Conservation (phyloP, 2,329 filamentous ascomycete species). For the Chrysoporthe deuterocubensis region DNA sequence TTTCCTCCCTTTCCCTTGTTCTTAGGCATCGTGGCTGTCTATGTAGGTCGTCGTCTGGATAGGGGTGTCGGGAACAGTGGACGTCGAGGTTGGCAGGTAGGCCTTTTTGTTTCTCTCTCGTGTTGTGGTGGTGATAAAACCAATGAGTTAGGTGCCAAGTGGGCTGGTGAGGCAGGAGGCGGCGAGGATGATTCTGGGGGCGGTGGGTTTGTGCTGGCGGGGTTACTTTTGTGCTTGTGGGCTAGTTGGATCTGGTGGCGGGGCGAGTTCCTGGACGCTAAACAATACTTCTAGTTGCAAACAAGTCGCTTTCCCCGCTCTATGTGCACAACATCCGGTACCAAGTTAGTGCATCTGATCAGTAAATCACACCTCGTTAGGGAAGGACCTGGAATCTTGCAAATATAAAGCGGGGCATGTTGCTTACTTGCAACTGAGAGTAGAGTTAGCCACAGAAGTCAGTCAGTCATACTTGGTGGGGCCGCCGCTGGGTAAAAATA, state of each 20-base stretch:
- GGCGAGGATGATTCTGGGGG: slow-evolving; percentile 18
- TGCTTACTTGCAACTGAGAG: no score
- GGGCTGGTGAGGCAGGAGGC: slow-evolving; percentile 12
- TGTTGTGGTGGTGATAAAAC: slow-evolving; percentile 1
- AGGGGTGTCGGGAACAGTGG: slow-evolving; percentile 42
- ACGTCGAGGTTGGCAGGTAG: slow-evolving; percentile 61
- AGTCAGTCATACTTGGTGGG: slow-evolving; percentile 9
- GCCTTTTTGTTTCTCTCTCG: not conserved
- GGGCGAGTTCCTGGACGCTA: slow-evolving; percentile 13
- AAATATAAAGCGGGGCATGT: no score
- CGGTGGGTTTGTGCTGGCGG: slow-evolving; percentile 26
- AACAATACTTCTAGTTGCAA: no score
- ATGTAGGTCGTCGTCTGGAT: not conserved
- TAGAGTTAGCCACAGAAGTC: not conserved
- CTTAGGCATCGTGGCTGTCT: slow-evolving; percentile 26
- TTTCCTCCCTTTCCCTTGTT: slow-evolving; percentile 32
- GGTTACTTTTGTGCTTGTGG: slow-evolving; percentile 29
- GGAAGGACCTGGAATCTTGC: no score
- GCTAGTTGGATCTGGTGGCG: slow-evolving; percentile 10
- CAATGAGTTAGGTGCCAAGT: not conserved
- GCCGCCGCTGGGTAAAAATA: not conserved
- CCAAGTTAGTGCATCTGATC: no score
- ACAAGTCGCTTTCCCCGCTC: no score
- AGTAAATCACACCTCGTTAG: no score
- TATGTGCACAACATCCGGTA: no score